Conservation (phyloP, 2,329 filamentous ascomycete genomes). For the Fusarium nelsonii region DNA sequence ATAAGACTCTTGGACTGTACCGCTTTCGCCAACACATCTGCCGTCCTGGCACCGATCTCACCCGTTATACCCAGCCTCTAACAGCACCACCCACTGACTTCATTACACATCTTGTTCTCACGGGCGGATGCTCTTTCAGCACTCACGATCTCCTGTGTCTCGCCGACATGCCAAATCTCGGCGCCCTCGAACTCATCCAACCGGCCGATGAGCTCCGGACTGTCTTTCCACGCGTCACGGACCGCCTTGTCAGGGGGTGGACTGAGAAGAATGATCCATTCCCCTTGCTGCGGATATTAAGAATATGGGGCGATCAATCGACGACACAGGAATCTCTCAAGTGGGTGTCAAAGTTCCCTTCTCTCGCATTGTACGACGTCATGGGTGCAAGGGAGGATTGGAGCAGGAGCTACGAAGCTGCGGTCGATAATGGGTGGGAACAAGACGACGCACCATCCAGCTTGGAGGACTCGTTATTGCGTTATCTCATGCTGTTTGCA, state of each 20-base stretch:
- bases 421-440: slow-evolving; percentile 53
- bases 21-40: slow-evolving; percentile 57
- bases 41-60: slow-evolving; percentile 51
- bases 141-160: slow-evolving; percentile 58
- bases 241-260: slow-evolving; percentile 63
- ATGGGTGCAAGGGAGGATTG: slow-evolving; percentile 54
- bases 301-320: slow-evolving; percentile 58
- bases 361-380: slow-evolving; percentile 60
- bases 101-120: slow-evolving; percentile 58
- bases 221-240: slow-evolving; percentile 56
- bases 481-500: slow-evolving; percentile 54
- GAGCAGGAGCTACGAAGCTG: slow-evolving; percentile 45
- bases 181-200: slow-evolving; percentile 61
- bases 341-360: slow-evolving; percentile 58
- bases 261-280: slow-evolving; percentile 58
- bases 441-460: slow-evolving; percentile 43
- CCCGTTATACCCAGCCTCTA: slow-evolving; percentile 55
- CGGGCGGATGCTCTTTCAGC: slow-evolving; percentile 52
- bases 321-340: slow-evolving; percentile 57
- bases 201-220: slow-evolving; percentile 48
- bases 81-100: slow-evolving; percentile 55
- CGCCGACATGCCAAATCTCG: slow-evolving; percentile 60
- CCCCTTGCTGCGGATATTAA: slow-evolving; percentile 60
- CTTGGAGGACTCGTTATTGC: slow-evolving; percentile 51
- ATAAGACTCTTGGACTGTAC: slow-evolving; percentile 54